Conservation (phyloP, 768 basidiomycete species). For the Podaxis carcinomalis region DNA sequence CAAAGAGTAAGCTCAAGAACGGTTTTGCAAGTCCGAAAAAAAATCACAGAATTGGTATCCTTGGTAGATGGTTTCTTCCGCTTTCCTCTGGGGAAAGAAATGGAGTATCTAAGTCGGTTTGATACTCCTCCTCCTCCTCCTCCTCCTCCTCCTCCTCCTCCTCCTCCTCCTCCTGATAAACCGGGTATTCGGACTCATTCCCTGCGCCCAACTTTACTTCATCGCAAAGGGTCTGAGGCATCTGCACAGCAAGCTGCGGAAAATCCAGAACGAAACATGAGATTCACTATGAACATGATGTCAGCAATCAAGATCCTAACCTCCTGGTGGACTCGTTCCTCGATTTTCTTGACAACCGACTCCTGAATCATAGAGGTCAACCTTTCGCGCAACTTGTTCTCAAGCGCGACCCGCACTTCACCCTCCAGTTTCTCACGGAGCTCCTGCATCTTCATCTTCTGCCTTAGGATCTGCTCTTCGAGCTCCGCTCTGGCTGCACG, state of each 20-base stretch:
- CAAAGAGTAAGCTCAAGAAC: background rate
- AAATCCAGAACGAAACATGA: background rate
- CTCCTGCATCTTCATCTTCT: slow-evolving; percentile 33
- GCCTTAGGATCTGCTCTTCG: slow-evolving; percentile 31
- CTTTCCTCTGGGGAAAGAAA: slow-evolving; percentile 1
- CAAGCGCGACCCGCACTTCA: slow-evolving; percentile 37
- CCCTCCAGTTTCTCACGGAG: slow-evolving; percentile 30
- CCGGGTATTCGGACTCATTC: slow-evolving; percentile 38
- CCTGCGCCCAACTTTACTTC: slow-evolving; percentile 36
- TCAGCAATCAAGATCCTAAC: slow-evolving; percentile 19
- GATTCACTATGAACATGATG: background rate
- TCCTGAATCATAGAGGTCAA: slow-evolving; percentile 30
- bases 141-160: too few species aligned
- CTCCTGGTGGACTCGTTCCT: slow-evolving; percentile 38
- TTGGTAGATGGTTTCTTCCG: background rate
- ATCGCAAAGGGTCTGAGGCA: slow-evolving; percentile 37
- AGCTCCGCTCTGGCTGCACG: slow-evolving; percentile 32
- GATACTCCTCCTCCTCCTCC: slow-evolving; percentile 24
- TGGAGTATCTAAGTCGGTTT: slow-evolving; percentile 1
- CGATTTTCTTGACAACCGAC: slow-evolving; percentile 31
- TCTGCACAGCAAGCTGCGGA: slow-evolving; percentile 36
- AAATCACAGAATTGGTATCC: slow-evolving; percentile 6
- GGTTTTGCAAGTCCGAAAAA: background rate
- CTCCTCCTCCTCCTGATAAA: slow-evolving; percentile 39
- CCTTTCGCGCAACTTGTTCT: slow-evolving; percentile 33